These are phyloP conservation scores for Globisporangium lucens DNA, from an alignment of 352 stramenopile genomes.

Conservation along the genomic window DNA sequence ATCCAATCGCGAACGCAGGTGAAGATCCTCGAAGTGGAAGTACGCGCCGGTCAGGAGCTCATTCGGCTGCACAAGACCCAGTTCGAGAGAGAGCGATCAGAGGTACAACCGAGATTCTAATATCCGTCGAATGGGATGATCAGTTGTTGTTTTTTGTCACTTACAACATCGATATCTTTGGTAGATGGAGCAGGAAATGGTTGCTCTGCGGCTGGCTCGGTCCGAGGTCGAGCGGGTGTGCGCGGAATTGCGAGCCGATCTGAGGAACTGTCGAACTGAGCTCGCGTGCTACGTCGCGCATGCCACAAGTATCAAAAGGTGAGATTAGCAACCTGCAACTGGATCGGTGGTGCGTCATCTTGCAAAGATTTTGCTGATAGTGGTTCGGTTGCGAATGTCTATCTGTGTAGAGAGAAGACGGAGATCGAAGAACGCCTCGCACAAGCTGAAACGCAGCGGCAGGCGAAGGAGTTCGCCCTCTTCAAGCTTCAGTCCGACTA, in stretches of 20 bases:
- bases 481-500: slow-evolving; percentile 29
- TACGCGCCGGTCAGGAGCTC: slow-evolving; percentile 57
- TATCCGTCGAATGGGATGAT: no score
- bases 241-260: slow-evolving; percentile 35
- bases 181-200: slow-evolving; percentile 51
- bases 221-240: slow-evolving; percentile 48
- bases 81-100: slow-evolving; percentile 40
- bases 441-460: slow-evolving; percentile 30
- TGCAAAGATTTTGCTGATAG: background rate
- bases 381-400: no score
- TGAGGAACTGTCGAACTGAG: slow-evolving; percentile 50
- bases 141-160: no score
- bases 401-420: slow-evolving; percentile 41
- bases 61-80: slow-evolving; percentile 54
- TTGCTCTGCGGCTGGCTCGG: slow-evolving; percentile 32
- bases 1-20: slow-evolving; percentile 36
- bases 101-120: slow-evolving; percentile 19
- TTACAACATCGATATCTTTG: slow-evolving; percentile 2
- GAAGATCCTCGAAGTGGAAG: slow-evolving; percentile 58
- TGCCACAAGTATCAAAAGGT: slow-evolving; percentile 47
- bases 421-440: slow-evolving; percentile 45
- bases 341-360: background rate
- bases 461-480: slow-evolving; percentile 35
- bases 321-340: background rate
- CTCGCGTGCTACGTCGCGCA: slow-evolving; percentile 49